A percentile compares a stretch with the other conserved stretches of the same genome.
These are phyloP conservation scores for Coccomyxa subellipsoidea DNA, from an alignment of 163 green algal species.

Conservation along the genomic window DNA sequence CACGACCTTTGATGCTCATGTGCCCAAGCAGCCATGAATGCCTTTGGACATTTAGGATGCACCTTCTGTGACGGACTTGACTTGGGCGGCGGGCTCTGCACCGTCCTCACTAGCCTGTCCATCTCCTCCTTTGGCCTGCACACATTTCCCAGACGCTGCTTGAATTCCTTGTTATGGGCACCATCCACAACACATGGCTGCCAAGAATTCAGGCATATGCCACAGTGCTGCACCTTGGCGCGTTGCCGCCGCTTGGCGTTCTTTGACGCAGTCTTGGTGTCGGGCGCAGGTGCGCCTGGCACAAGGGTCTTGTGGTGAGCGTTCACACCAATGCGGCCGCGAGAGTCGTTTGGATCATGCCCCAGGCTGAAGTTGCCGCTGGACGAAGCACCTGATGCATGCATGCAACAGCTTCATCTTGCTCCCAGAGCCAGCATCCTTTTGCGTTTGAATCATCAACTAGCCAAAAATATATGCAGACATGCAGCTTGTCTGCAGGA, in stretches of 20 bases:
- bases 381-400: background rate
- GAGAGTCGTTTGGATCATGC: slow-evolving; percentile 50
- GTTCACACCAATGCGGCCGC: slow-evolving; percentile 3
- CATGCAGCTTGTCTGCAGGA: no score
- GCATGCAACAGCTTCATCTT: no score
- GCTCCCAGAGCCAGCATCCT: no score
- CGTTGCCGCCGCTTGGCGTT: slow-evolving; percentile 64
- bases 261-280: slow-evolving; percentile 70
- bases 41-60: no score
- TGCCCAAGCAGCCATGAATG: no score
- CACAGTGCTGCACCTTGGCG: background rate
- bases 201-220: background rate
- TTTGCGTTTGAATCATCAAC: no score
- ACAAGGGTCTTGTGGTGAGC: background rate
- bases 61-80: background rate
- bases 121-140: background rate
- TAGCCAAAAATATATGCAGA: background rate
- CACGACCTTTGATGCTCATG: background rate
- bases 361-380: slow-evolving; percentile 62
- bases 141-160: background rate
- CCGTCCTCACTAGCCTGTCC: background rate
- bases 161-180: no score
- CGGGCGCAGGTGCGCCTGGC: slow-evolving; percentile 25
- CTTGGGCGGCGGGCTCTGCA: background rate
- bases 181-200: no score